phyloP scores from a whole-genome alignment of 176 grass and related monocot genomes.

The Bothriochloa decipiens region DNA sequence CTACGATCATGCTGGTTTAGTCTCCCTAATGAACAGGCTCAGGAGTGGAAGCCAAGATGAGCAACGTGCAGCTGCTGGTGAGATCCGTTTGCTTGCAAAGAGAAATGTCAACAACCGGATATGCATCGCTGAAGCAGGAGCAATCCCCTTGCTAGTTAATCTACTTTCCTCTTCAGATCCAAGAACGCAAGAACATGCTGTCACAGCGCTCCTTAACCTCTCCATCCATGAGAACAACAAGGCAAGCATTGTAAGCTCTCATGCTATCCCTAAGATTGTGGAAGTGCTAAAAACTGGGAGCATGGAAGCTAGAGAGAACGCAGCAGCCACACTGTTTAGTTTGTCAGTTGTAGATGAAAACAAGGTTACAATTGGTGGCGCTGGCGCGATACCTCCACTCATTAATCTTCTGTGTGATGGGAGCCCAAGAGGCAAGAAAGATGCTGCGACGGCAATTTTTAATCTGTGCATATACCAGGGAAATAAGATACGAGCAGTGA shows the following conservation, averaged over 20 bases:
- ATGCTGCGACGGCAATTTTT: constrained; percentile 93
- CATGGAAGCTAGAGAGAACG: constrained; percentile 98
- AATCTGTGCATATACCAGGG: constrained; percentile 94
- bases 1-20: constrained; percentile 65
- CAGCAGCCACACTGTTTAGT: constrained; percentile 90
- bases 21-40: constrained; percentile 72
- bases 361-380: constrained; percentile 74
- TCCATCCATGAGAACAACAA: constrained; percentile 95
- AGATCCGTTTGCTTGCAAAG: constrained; percentile 91
- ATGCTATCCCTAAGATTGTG: constrained; percentile 89
- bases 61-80: constrained; percentile 85
- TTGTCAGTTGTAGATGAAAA: constrained; percentile 89
- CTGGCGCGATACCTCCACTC: constrained; percentile 84
- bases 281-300: constrained; percentile 82
- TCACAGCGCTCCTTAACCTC: constrained; percentile 93
- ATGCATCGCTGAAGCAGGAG: constrained; percentile 86
- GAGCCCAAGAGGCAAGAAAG: constrained; percentile 94
- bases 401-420: constrained; percentile 80
- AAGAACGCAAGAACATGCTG: constrained; percentile 90
- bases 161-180: constrained; percentile 79
- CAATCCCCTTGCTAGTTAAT: constrained; percentile 79
- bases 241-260: constrained; percentile 66
- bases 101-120: constrained; percentile 91
- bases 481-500: constrained; percentile 80
- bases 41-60: constrained; percentile 66